These are phyloP conservation scores for Sedum album DNA, from an alignment of 164 flowering plant genomes.

Conservation along the genomic window DNA sequence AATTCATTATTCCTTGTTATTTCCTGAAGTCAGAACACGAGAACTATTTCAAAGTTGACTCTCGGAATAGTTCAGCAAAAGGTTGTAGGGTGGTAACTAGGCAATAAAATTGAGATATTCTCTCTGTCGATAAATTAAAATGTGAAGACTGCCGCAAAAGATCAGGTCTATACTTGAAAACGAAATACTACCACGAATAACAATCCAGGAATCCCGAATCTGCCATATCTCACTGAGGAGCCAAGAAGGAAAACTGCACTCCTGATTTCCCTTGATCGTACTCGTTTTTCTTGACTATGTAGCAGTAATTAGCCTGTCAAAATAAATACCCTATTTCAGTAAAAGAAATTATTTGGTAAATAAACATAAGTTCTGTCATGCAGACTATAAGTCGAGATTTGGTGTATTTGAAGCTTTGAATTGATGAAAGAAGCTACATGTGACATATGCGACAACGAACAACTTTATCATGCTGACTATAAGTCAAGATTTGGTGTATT, in stretches of 20 bases:
- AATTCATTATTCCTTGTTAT: background rate
- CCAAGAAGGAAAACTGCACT: slow-evolving; percentile 70
- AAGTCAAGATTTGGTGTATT: background rate
- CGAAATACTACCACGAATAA: background rate
- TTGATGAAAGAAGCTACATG: too few species aligned
- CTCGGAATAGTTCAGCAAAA: background rate
- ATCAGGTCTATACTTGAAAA: background rate
- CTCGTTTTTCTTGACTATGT: slow-evolving; percentile 57
- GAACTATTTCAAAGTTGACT: background rate
- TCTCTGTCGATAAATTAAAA: background rate
- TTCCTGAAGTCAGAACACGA: background rate
- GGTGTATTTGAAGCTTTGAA: too few species aligned
- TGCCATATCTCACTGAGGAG: slow-evolving; percentile 27
- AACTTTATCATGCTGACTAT: background rate
- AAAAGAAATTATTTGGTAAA: background rate
- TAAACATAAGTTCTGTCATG: background rate
- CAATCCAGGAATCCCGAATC: slow-evolving; percentile 6
- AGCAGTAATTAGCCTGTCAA: slow-evolving; percentile 76
- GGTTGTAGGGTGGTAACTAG: background rate
- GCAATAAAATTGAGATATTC: background rate
- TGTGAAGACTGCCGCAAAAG: background rate
- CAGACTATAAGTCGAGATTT: background rate
- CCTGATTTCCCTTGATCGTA: slow-evolving; percentile 78
- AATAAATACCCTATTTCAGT: background rate
- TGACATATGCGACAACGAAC: too few species aligned